phyloP scores from a whole-genome alignment of 805 yeast genomes.

The Pichia deserticola region DNA sequence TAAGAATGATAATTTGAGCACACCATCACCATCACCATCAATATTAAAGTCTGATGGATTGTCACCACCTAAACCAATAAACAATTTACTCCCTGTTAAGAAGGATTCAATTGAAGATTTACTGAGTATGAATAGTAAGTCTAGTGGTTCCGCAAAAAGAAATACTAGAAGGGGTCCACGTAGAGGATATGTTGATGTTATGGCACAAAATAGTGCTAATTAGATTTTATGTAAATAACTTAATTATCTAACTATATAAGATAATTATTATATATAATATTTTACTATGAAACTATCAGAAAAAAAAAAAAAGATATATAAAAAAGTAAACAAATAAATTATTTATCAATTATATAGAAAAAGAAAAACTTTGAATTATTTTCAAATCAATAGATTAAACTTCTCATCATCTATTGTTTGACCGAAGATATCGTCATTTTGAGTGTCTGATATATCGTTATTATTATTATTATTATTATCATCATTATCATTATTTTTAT shows the following conservation, averaged over 20 bases:
- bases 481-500: background rate
- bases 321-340: background rate
- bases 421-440: background rate
- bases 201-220: conserved; percentile 27
- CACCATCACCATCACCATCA: conserved; percentile 3
- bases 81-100: conserved; percentile 3
- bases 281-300: too few species aligned
- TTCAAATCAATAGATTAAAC: too few species aligned
- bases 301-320: background rate
- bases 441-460: too few species aligned
- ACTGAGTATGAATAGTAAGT: conserved; percentile 23
- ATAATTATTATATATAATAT: too few species aligned
- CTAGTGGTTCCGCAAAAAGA: conserved; percentile 24
- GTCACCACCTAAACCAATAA: background rate
- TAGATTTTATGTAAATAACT: background rate
- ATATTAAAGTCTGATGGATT: conserved; percentile 1
- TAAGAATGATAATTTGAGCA: background rate
- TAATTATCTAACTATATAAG: too few species aligned
- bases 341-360: background rate
- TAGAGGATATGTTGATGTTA: conserved; percentile 58
- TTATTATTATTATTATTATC: background rate
- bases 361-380: background rate
- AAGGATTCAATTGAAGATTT: conserved; percentile 25
- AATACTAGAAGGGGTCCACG: conserved; percentile 48
- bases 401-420: conserved; percentile 8